phyloP scores from a whole-genome alignment of 345 rosid genomes.

The Murraya paniculata region DNA sequence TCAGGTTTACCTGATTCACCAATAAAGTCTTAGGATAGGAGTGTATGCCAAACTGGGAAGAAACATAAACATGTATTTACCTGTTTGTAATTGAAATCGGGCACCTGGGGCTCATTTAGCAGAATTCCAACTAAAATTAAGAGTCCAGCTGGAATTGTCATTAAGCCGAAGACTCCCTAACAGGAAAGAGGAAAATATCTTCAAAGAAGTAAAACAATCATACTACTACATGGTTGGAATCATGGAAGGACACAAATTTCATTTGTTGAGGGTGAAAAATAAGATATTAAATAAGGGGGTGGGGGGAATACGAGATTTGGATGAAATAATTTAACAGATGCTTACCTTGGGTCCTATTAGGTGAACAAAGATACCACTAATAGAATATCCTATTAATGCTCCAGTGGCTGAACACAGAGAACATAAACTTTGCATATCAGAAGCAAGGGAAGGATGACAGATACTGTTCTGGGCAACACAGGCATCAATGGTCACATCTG shows the following conservation, averaged over 20 bases:
- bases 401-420: slow-evolving; percentile 73
- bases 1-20: slow-evolving; percentile 59
- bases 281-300: too few species aligned
- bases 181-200: slow-evolving; percentile 18
- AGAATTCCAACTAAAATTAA: slow-evolving; percentile 56
- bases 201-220: slow-evolving; percentile 1
- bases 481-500: slow-evolving; percentile 95
- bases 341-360: slow-evolving; percentile 80
- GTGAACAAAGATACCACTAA: slow-evolving; percentile 88
- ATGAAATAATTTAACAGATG: background rate
- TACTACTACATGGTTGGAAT: background rate
- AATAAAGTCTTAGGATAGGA: slow-evolving; percentile 10
- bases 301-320: background rate
- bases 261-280: background rate
- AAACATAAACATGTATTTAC: slow-evolving; percentile 25
- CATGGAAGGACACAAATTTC: background rate
- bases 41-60: slow-evolving; percentile 1
- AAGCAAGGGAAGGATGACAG: slow-evolving; percentile 64
- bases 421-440: slow-evolving; percentile 96
- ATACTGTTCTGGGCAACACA: slow-evolving; percentile 89
- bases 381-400: slow-evolving; percentile 65
- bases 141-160: slow-evolving; percentile 67
- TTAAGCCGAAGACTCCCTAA: slow-evolving; percentile 80
- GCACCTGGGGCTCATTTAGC: slow-evolving; percentile 53
- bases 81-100: slow-evolving; percentile 62